Evolutionary conservation across 345 rosid species (phyloP).

Genomic region (Brassica rapa): DNA sequence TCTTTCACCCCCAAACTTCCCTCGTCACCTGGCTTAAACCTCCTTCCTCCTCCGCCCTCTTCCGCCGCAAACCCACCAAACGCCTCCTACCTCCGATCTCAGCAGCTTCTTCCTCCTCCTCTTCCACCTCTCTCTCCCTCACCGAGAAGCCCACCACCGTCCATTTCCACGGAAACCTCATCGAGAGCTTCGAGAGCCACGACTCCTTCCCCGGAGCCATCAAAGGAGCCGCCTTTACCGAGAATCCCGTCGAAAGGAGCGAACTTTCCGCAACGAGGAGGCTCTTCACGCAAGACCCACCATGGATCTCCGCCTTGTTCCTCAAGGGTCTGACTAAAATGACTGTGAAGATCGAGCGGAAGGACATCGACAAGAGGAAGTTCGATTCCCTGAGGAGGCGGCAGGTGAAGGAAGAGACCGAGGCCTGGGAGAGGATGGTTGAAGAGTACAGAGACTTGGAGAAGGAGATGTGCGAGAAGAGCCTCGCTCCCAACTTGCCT

Average conservation of each 20-base stretch:
- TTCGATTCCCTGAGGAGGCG: conserved; percentile 69
- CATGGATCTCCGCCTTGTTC: conserved; percentile 75
- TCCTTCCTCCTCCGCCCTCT: conserved; percentile 32
- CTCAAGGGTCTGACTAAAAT: conserved; percentile 57
- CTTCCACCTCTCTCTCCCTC: conserved; percentile 49
- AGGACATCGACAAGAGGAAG: conserved; percentile 61
- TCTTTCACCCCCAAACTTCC: conserved; percentile 45
- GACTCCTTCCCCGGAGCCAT: conserved; percentile 24
- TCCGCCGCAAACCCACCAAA: conserved; percentile 48
- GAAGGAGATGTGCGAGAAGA: conserved; percentile 77
- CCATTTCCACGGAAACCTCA: conserved; percentile 47
- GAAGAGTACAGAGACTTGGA: conserved; percentile 74
- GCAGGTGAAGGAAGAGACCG: conserved; percentile 86
- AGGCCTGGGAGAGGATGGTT: conserved; percentile 85
- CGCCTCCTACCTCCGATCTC: conserved; percentile 30
- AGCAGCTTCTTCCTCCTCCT: conserved; percentile 38
- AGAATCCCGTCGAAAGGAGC: conserved; percentile 45
- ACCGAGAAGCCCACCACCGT: conserved; percentile 31
- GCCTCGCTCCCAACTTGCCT: conserved; percentile 81
- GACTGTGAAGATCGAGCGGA: conserved; percentile 51
- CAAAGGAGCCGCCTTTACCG: conserved; percentile 30
- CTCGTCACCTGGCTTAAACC: conserved; percentile 41
- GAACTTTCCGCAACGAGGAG: conserved; percentile 37
- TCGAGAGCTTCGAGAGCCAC: conserved; percentile 50
- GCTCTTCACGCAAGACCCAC: conserved; percentile 69